Conservation (phyloP, 306 rosid genomes). For the Vicia faba region DNA sequence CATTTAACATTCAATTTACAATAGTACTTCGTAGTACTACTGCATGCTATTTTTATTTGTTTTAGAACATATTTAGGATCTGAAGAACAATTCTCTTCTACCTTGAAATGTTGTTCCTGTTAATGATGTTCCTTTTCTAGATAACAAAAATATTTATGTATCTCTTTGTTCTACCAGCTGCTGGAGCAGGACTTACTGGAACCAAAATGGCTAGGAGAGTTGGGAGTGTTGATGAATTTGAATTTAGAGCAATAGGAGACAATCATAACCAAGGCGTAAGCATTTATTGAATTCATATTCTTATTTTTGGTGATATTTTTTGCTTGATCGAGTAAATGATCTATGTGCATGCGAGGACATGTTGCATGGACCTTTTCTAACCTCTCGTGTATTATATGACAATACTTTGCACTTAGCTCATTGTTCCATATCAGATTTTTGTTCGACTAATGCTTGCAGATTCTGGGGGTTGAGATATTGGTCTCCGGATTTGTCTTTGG, state of each 20-base stretch:
- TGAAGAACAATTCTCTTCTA: background rate
- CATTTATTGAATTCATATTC: conserved; percentile 36
- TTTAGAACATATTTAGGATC: conserved; percentile 16
- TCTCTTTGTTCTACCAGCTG: conserved; percentile 46
- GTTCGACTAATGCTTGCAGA: conserved; percentile 48
- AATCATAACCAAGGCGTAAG: conserved; percentile 69
- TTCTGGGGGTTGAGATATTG: conserved; percentile 83
- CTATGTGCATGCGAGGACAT: conserved; percentile 23
- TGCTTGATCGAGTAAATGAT: conserved; percentile 19
- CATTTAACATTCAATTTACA: conserved; percentile 28
- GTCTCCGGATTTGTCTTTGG: conserved; percentile 82
- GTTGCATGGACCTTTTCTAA: conserved; percentile 20
- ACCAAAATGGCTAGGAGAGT: conserved; percentile 73
- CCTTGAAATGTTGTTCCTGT: conserved; percentile 1
- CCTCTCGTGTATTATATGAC: conserved; percentile 25
- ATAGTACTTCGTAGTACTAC: conserved; percentile 6
- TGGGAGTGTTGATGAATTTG: conserved; percentile 63
- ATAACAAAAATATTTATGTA: conserved; percentile 8
- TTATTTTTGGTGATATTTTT: conserved; percentile 32
- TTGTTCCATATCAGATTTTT: conserved; percentile 23
- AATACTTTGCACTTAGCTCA: conserved; percentile 7
- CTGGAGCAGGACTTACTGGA: conserved; percentile 70
- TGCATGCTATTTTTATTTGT: conserved; percentile 12
- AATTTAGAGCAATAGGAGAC: conserved; percentile 60
- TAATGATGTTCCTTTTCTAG: conserved; percentile 10